Evolutionary conservation across 441 rosid genomes (phyloP).

Genomic region (Macaranga tanarius): DNA sequence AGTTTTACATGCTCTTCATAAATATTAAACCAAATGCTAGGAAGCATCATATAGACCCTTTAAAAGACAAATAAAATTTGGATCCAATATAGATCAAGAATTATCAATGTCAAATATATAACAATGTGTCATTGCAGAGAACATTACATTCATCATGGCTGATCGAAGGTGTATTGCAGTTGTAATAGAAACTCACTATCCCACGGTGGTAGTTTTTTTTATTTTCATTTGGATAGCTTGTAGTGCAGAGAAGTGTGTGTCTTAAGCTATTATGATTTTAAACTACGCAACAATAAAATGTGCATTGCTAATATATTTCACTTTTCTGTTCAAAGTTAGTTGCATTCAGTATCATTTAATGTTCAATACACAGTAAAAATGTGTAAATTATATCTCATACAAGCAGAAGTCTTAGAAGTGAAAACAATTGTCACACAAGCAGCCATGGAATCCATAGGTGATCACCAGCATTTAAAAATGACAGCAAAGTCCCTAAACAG

Average conservation of each 20-base stretch:
- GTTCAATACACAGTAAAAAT: background rate
- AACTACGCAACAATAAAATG: background rate
- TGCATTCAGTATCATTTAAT: slow-evolving; percentile 1
- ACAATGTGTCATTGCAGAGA: background rate
- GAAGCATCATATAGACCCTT: background rate
- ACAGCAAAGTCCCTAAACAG: slow-evolving; percentile 69
- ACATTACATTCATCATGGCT: background rate
- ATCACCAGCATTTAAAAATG: slow-evolving; percentile 38
- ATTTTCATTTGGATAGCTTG: background rate
- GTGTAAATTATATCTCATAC: slow-evolving; percentile 35
- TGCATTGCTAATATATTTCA: background rate
- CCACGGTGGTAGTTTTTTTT: background rate
- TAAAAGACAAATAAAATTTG: no score
- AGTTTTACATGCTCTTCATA: no score
- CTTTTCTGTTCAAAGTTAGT: slow-evolving; percentile 4
- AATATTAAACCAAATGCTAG: no score
- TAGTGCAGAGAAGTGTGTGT: background rate
- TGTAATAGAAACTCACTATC: background rate
- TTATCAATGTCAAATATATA: background rate
- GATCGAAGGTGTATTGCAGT: background rate
- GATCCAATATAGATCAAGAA: background rate
- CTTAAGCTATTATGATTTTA: background rate
- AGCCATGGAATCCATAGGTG: slow-evolving; percentile 49
- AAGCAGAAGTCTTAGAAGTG: slow-evolving; percentile 67
- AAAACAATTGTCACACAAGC: slow-evolving; percentile 63